Conservation (phyloP, 2,329 filamentous ascomycete genomes). For the Aspergillus sojae region DNA sequence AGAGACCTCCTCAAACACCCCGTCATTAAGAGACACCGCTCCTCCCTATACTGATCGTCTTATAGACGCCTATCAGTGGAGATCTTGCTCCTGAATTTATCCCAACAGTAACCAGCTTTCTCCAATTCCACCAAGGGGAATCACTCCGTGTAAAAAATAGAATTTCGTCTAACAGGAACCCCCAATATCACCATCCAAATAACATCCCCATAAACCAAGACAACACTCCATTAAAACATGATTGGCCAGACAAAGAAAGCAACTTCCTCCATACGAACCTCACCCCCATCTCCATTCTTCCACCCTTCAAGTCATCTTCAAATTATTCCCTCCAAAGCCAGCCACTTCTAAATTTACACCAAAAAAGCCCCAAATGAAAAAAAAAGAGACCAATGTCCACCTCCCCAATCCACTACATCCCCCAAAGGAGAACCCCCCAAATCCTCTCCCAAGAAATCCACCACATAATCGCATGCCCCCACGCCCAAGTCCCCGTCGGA, state of each 20-base stretch:
- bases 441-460: background rate
- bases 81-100: too few species aligned
- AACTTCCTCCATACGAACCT: too few species aligned
- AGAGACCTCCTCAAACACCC: too few species aligned
- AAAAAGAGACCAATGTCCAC: background rate
- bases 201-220: background rate
- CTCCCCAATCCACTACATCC: background rate
- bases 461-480: background rate
- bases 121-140: too few species aligned
- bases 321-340: too few species aligned
- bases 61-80: too few species aligned
- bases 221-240: background rate
- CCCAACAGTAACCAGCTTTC: too few species aligned
- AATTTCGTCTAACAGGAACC: background rate
- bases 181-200: background rate
- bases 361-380: background rate
- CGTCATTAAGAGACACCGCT: too few species aligned
- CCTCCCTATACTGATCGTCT: too few species aligned
- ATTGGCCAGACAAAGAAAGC: background rate
- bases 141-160: background rate
- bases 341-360: too few species aligned
- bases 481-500: background rate
- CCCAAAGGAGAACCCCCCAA: background rate
- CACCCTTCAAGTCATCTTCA: too few species aligned
- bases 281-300: too few species aligned